phyloP scores from a whole-genome alignment of 192 early-diverging fungal genomes.

The Umbelopsis ramanniana region DNA sequence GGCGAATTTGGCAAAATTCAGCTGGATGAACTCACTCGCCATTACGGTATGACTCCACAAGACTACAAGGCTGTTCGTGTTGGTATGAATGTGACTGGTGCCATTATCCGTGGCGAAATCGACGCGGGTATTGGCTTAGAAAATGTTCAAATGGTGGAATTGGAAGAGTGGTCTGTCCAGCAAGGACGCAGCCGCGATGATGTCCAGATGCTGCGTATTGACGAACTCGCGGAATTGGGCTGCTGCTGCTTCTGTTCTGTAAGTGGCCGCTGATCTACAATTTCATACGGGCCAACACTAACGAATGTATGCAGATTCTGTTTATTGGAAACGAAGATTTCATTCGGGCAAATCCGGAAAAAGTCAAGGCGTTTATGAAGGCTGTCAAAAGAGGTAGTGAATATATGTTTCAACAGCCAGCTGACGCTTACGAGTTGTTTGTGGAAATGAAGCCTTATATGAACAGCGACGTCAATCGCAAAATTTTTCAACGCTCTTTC shows the following conservation, averaged over 20 bases:
- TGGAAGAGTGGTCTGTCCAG: constrained; percentile 61
- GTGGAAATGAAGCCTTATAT: constrained; percentile 66
- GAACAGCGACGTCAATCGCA: constrained; percentile 51
- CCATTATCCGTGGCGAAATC: constrained; percentile 60
- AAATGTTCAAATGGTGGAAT: constrained; percentile 65
- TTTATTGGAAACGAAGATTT: constrained; percentile 69
- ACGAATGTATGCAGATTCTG: constrained; percentile 44
- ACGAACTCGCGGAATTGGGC: constrained; percentile 66
- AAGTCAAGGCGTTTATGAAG: constrained; percentile 58
- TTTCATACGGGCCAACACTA: too few species aligned
- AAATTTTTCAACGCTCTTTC: constrained; percentile 65
- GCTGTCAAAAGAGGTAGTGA: constrained; percentile 56
- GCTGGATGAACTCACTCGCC: constrained; percentile 57
- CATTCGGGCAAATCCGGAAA: constrained; percentile 57
- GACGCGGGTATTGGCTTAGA: constrained; percentile 70
- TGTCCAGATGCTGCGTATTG: constrained; percentile 67
- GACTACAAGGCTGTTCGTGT: constrained; percentile 66
- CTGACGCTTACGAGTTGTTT: constrained; percentile 53
- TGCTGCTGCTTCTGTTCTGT: constrained; percentile 69
- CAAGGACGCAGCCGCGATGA: constrained; percentile 50
- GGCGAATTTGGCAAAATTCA: constrained; percentile 71
- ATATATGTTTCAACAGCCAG: constrained; percentile 57
- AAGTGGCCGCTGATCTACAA: constrained; percentile 6
- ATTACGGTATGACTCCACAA: constrained; percentile 57
- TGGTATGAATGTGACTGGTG: constrained; percentile 69